Conservation (phyloP, 2,329 filamentous ascomycete species). For the Neofusicoccum parvum region DNA sequence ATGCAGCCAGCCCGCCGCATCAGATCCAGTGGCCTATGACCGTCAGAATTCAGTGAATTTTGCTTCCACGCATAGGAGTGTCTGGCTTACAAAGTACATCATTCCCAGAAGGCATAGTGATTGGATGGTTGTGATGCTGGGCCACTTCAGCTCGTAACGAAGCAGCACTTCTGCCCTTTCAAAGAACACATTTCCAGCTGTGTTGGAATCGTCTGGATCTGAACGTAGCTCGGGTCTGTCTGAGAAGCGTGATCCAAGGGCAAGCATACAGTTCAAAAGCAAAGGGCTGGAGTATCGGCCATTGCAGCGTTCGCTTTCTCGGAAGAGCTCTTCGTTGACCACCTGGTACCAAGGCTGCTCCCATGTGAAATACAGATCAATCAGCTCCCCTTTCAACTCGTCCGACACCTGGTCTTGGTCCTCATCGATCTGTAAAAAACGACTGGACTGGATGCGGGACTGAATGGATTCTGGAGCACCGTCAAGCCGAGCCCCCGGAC, state of each 20-base stretch:
- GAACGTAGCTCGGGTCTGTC: slow-evolving; percentile 36
- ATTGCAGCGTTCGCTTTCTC: slow-evolving; percentile 29
- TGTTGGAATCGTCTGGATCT: slow-evolving; percentile 36
- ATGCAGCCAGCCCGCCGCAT: slow-evolving; percentile 41
- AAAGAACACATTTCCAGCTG: slow-evolving; percentile 37
- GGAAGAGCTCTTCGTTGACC: slow-evolving; percentile 40
- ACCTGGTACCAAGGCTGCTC: slow-evolving; percentile 43
- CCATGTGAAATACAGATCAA: slow-evolving; percentile 42
- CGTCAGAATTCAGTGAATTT: neutral
- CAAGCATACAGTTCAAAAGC: slow-evolving; percentile 39
- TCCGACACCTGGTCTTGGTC: slow-evolving; percentile 18
- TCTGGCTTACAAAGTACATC: slow-evolving; percentile 29
- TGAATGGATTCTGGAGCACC: neutral
- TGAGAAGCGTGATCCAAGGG: slow-evolving; percentile 38
- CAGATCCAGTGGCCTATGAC: slow-evolving; percentile 36
- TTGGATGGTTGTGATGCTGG: slow-evolving; percentile 43
- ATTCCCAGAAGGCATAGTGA: slow-evolving; percentile 34
- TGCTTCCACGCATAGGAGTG: no score
- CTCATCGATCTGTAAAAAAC: neutral
- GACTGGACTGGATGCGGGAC: neutral
- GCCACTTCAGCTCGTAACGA: slow-evolving; percentile 23
- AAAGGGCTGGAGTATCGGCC: slow-evolving; percentile 38
- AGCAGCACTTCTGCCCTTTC: slow-evolving; percentile 28
- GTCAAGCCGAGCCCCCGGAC: neutral
- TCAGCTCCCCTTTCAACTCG: slow-evolving; percentile 33